A percentile compares a stretch with the other conserved stretches of the same genome.
Evolutionary conservation across 2,329 filamentous ascomycete genomes (phyloP).

Genomic region (Leptographium galeiforme): DNA sequence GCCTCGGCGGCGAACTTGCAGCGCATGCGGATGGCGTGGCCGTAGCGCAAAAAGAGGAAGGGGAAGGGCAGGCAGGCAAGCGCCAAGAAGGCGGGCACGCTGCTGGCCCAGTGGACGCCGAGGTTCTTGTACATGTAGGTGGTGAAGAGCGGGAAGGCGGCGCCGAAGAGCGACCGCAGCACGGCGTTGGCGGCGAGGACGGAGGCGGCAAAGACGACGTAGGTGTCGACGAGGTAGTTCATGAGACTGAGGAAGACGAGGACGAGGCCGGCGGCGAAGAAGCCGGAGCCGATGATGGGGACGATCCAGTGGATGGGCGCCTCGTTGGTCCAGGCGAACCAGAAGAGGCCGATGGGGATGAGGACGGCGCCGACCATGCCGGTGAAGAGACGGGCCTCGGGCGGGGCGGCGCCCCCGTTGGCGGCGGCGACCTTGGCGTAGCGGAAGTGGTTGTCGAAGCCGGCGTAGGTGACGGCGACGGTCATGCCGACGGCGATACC

Average conservation of each 20-base stretch:
- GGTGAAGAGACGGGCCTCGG: constrained; percentile 51
- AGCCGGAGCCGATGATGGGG: constrained; percentile 21
- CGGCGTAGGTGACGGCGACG: constrained; percentile 39
- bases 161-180: constrained; percentile 57
- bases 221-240: constrained; percentile 56
- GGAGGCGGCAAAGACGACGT: constrained; percentile 65
- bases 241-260: constrained; percentile 52
- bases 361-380: constrained; percentile 48
- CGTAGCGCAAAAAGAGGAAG: constrained; percentile 65
- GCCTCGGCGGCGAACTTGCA: constrained; percentile 61
- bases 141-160: constrained; percentile 62
- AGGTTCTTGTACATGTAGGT: constrained; percentile 41
- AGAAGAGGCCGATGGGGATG: constrained; percentile 52
- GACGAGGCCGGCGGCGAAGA: constrained; percentile 34
- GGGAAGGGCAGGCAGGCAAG: constrained; percentile 61
- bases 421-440: constrained; percentile 25
- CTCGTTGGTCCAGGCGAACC: constrained; percentile 55
- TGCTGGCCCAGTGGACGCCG: constrained; percentile 64
- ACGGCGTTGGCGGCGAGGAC: constrained; percentile 61
- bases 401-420: constrained; percentile 41
- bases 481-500: constrained; percentile 57
- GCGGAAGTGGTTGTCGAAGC: constrained; percentile 43
- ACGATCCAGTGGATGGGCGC: constrained; percentile 22
- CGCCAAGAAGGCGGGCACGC: constrained; percentile 61
- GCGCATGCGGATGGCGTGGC: constrained; percentile 44